These are phyloP conservation scores for Aureobasidium uvarum DNA, from an alignment of 2,329 filamentous ascomycete species.

Conservation along the genomic window DNA sequence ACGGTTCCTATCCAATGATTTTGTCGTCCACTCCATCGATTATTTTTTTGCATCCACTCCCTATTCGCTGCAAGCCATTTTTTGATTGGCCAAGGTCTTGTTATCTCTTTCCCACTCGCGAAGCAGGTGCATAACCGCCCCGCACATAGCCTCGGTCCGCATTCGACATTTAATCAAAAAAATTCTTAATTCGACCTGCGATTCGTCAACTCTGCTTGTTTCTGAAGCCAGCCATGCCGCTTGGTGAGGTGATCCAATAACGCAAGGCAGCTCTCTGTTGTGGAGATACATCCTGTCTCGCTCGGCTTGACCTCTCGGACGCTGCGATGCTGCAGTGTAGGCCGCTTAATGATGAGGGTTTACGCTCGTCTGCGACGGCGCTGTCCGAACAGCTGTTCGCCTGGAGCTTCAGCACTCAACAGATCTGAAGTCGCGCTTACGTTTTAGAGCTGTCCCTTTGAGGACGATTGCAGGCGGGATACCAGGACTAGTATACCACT, in stretches of 20 bases:
- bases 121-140: constrained; percentile 21
- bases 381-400: constrained; percentile 4
- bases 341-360: constrained; percentile 18
- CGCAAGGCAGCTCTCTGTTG: constrained; percentile 13
- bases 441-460: constrained; percentile 10
- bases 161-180: constrained; percentile 23
- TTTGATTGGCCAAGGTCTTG: constrained; percentile 20
- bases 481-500: constrained; percentile 14
- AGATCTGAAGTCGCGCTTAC: constrained; percentile 3
- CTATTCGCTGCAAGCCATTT: constrained; percentile 7
- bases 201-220: constrained; percentile 17
- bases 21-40: neutral
- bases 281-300: constrained; percentile 18
- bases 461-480: constrained; percentile 22
- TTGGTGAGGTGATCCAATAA: constrained; percentile 18
- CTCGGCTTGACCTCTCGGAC: constrained; percentile 8
- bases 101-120: constrained; percentile 16
- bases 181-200: neutral
- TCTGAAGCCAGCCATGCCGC: constrained; percentile 1
- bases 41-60: neutral
- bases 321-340: constrained; percentile 18
- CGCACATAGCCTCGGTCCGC: constrained; percentile 22
- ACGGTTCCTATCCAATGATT: constrained; percentile 2
- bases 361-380: constrained; percentile 24
- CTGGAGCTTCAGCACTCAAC: constrained; percentile 13